Evolutionary conservation across 495 filamentous ascomycete species (phyloP).

Genomic region (Aspergillus bridgeri): DNA sequence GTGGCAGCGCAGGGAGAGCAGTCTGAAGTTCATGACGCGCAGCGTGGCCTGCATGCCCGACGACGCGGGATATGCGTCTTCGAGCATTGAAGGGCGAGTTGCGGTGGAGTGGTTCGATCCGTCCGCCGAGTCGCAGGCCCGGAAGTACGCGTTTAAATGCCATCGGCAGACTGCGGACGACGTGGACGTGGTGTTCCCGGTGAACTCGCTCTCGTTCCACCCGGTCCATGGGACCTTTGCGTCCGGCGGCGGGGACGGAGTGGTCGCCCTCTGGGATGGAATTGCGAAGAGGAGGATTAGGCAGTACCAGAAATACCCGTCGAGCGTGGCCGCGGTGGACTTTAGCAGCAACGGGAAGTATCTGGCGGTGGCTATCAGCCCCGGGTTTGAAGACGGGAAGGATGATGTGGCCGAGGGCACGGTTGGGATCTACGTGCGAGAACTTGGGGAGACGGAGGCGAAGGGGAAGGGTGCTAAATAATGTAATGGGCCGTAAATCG

Average conservation of each 20-base stretch:
- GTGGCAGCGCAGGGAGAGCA: constrained; percentile 87
- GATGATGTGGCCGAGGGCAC: constrained; percentile 67
- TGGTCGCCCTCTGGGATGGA: constrained; percentile 95
- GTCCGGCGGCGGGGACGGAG: constrained; percentile 86
- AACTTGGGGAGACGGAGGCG: constrained; percentile 81
- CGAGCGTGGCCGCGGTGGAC: constrained; percentile 69
- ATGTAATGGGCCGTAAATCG: constrained; percentile 3
- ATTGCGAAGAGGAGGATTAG: constrained; percentile 84
- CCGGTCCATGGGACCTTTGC: constrained; percentile 89
- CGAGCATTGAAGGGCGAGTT: constrained; percentile 86
- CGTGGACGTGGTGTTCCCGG: constrained; percentile 87
- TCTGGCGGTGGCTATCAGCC: constrained; percentile 79
- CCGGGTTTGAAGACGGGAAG: constrained; percentile 89
- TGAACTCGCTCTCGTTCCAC: constrained; percentile 92
- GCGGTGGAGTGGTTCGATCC: constrained; percentile 98
- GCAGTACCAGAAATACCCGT: constrained; percentile 80
- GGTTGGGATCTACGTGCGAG: constrained; percentile 75
- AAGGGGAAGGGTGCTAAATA: constrained; percentile 76
- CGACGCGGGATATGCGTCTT: constrained; percentile 84
- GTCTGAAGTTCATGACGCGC: constrained; percentile 91
- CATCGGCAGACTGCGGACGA: constrained; percentile 74
- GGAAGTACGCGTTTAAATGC: constrained; percentile 99
- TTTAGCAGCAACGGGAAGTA: constrained; percentile 81
- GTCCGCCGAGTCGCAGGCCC: constrained; percentile 71
- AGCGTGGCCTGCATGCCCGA: constrained; percentile 96